phyloP scores from a whole-genome alignment of 371 early-diverging fungal genomes.

The Rhizopus delemar region DNA sequence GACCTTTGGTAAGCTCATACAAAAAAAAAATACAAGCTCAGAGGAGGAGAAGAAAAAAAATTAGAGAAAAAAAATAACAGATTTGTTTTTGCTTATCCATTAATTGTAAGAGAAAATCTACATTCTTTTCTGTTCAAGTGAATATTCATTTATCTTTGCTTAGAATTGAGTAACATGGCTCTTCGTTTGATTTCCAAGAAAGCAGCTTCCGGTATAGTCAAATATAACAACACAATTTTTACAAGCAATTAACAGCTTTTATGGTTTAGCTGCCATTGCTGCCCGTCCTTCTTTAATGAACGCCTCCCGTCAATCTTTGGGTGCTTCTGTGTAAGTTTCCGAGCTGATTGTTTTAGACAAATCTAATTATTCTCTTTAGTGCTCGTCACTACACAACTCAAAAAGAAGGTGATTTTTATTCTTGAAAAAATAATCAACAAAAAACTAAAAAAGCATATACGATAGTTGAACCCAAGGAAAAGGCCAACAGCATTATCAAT shows the following conservation, averaged over 20 bases:
- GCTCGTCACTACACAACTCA: constrained; percentile 31
- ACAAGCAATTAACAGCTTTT: background rate
- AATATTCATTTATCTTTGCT: background rate
- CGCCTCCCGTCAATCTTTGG: constrained; percentile 29
- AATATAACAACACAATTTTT: background rate
- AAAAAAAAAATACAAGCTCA: constrained; percentile 6
- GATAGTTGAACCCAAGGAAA: constrained; percentile 57
- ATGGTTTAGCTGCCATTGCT: constrained; percentile 25
- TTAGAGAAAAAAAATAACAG: background rate
- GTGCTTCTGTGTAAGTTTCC: constrained; percentile 33
- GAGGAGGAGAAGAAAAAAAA: background rate
- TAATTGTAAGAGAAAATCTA: background rate
- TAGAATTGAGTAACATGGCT: constrained; percentile 24
- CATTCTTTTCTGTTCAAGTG: background rate
- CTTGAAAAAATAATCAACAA: background rate
- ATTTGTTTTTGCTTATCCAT: background rate
- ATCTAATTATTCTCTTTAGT: constrained; percentile 7
- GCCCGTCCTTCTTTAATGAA: constrained; percentile 29
- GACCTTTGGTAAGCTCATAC: background rate
- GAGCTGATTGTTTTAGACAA: background rate
- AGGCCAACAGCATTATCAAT: constrained; percentile 87
- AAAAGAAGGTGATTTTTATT: constrained; percentile 24
- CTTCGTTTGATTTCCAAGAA: constrained; percentile 36
- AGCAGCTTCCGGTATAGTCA: constrained; percentile 27
- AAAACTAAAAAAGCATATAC: background rate